phyloP scores from a whole-genome alignment of 208 protist species.

The Lotmaria passim region DNA sequence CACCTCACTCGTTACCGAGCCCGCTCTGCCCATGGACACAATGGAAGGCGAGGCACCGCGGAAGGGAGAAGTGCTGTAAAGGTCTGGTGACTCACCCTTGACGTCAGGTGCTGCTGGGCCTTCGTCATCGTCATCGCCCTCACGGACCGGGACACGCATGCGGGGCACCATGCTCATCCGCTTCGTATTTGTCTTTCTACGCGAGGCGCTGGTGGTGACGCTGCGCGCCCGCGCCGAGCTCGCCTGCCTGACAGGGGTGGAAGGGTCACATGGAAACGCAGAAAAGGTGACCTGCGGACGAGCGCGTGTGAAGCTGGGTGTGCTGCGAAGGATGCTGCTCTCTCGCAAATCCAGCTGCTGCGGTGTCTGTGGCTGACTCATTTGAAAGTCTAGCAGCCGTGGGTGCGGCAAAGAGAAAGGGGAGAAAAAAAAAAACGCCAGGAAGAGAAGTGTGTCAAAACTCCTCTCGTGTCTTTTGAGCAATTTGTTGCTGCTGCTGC shows the following conservation, averaged over 20 bases:
- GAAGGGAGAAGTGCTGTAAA: neutral
- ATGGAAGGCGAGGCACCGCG: constrained; percentile 9
- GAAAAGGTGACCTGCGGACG: neutral
- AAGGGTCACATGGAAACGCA: neutral
- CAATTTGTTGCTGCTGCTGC: too few relatives aligned
- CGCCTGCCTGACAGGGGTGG: neutral
- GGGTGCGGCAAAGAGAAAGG: too few relatives aligned
- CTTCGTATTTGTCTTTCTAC: neutral
- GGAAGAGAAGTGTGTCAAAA: too few relatives aligned
- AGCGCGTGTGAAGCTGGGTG: neutral
- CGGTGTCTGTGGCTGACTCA: constrained; percentile 1
- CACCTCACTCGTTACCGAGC: constrained; percentile 19
- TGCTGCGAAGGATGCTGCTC: neutral
- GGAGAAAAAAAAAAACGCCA: constrained; percentile 2
- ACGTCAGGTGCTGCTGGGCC: neutral
- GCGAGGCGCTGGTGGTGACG: neutral
- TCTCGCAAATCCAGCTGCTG: neutral
- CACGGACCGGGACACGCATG: constrained; percentile 28
- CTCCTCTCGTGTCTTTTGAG: too few relatives aligned
- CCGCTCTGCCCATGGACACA: constrained; percentile 11
- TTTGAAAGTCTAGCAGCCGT: too few relatives aligned
- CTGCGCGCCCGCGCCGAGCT: neutral
- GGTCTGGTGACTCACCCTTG: neutral
- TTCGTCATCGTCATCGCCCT: constrained; percentile 10
- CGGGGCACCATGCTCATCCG: constrained; percentile 24